Evolutionary conservation across 176 grass and related monocot species (phyloP).

Genomic region (Otatea glauca): DNA sequence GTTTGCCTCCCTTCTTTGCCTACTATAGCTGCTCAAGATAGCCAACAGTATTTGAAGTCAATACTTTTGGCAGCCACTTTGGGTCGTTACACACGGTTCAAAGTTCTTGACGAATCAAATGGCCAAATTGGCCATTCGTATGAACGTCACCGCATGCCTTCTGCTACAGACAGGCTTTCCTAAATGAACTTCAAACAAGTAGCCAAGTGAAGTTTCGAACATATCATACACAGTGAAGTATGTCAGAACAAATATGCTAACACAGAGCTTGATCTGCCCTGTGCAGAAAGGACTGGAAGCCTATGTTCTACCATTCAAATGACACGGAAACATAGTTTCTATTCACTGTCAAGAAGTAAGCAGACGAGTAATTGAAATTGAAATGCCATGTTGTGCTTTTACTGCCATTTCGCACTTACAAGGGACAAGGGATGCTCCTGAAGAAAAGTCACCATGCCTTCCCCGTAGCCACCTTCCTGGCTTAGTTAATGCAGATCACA

Average conservation of each 20-base stretch:
- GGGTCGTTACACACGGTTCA: slow-evolving; percentile 33
- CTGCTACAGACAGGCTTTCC: background rate
- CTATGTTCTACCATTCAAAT: background rate
- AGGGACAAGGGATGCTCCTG: background rate
- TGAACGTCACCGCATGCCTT: background rate
- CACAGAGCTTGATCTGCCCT: background rate
- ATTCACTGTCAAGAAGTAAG: background rate
- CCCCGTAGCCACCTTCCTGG: slow-evolving; percentile 2
- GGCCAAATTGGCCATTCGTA: slow-evolving; percentile 4
- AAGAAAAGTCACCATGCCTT: slow-evolving; percentile 17
- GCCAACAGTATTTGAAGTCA: background rate
- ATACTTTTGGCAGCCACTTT: slow-evolving; percentile 36
- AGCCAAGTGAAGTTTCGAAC: background rate
- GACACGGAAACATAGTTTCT: background rate
- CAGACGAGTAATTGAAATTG: background rate
- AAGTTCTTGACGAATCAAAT: slow-evolving; percentile 3
- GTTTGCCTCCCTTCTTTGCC: background rate
- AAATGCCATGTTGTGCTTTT: background rate
- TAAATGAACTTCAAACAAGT: background rate
- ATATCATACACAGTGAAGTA: background rate
- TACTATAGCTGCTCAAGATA: slow-evolving; percentile 8
- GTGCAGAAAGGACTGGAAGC: background rate
- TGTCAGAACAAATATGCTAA: background rate
- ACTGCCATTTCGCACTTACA: slow-evolving; percentile 3
- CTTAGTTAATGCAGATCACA: slow-evolving; percentile 23